Evolutionary conservation across 106 monocot genomes (phyloP), one percentile per base, ranked within the genome.

Genomic region (Dendrobium nobile): DNA sequence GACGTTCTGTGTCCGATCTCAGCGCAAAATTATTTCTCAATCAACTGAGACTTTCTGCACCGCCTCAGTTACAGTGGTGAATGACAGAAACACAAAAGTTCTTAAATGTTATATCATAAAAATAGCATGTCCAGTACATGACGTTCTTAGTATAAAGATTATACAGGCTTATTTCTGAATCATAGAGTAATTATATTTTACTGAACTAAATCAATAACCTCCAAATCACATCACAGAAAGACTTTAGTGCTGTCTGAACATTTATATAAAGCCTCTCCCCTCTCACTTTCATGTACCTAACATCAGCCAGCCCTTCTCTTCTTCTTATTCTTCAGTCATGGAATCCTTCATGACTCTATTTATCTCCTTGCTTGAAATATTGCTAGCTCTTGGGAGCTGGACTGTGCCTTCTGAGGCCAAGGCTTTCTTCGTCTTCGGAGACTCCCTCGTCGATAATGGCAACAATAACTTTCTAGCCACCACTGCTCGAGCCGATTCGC

Each of bases 381-480:
- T 72, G 7, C 72, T 72, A 8, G 33, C 72, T 72, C 72, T 72
- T 16, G 37, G 72, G 3, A 28, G 27, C 37, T 26, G 27, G 72
- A 15, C 15, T 72, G 4, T 17, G 31, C 37, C 72, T 15, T 4
- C 37, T 10, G 72, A 72, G 33, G 9, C 72, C 2, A 72, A 11
- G 13, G 72, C 72, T 5, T 72, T 72, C 33, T 72, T 72, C 37
- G 72, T 72, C 16, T 72, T 72, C 43, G 96, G 96, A 18, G 96
- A 96, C 76, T 96, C 96, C 3, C 84, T 96, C 8, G 96, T 96
- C 0, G 96, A 96, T 81, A 96, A 90, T 73, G 96, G 96, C 78
- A 96, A 96, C 88, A 96, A 96, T 87, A 93, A 96, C 82, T 96
- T 77, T 81, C 56, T 96, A 78, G 82, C 77, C 4, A 93, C 96